Evolutionary conservation across 2,329 filamentous ascomycete genomes (phyloP).

Genomic region (Dothideomycetidae sp.): DNA sequence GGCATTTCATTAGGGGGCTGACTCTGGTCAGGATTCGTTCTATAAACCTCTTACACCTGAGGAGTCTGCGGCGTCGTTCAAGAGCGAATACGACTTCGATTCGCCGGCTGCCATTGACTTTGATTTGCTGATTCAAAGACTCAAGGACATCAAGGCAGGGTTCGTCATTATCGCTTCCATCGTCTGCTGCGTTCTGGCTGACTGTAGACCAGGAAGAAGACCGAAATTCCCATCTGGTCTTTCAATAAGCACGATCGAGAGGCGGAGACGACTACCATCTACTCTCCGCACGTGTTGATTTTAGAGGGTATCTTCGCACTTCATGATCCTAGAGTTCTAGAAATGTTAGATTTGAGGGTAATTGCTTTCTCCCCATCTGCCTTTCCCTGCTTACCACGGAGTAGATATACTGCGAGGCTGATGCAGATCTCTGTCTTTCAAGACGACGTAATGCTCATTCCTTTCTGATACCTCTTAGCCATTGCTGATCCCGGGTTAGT

Average conservation of each 20-base stretch:
- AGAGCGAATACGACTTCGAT: conserved; percentile 92
- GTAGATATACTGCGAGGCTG: conserved; percentile 89
- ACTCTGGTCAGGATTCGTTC: conserved; percentile 64
- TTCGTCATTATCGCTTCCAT: conserved; percentile 26
- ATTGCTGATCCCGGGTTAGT: conserved; percentile 36
- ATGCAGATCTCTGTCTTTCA: conserved; percentile 84
- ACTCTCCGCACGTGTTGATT: conserved; percentile 90
- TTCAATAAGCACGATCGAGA: conserved; percentile 81
- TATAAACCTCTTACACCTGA: conserved; percentile 80
- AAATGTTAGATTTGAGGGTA: conserved; percentile 76
- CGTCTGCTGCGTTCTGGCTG: conserved; percentile 10
- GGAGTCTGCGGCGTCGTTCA: conserved; percentile 66
- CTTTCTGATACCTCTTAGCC: background rate
- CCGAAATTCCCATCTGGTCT: conserved; percentile 88
- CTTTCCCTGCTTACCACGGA: conserved; percentile 15
- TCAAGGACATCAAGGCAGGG: conserved; percentile 83
- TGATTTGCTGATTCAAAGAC: conserved; percentile 64
- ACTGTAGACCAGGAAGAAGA: conserved; percentile 56
- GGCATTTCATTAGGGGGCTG: background rate
- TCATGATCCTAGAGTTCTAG: conserved; percentile 71
- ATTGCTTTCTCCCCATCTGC: background rate
- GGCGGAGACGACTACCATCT: conserved; percentile 70
- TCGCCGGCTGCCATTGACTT: conserved; percentile 91
- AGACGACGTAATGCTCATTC: conserved; percentile 63
- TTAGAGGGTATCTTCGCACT: conserved; percentile 92